These are phyloP conservation scores for Taphrina deformans DNA, from an alignment of 1,139 yeast genomes.

Conservation along the genomic window DNA sequence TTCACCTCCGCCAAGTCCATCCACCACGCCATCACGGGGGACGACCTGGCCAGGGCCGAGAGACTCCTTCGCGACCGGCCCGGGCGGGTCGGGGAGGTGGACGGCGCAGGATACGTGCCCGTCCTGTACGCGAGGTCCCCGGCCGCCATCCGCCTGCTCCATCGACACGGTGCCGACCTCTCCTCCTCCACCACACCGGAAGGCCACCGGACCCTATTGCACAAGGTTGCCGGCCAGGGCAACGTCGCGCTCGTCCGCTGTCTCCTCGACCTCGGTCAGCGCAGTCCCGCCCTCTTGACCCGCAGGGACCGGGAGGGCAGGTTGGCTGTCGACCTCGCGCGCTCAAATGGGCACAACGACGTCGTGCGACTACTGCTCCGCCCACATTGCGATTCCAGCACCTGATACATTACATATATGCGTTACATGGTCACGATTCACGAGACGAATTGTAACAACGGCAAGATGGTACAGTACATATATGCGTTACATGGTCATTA, in stretches of 20 bases:
- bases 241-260: neutral
- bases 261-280: neutral
- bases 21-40: constrained; percentile 11
- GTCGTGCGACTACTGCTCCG: neutral
- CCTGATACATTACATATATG: neutral
- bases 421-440: neutral
- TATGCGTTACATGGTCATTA: neutral
- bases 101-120: constrained; percentile 21
- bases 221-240: constrained; percentile 3
- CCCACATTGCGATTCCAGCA: no score
- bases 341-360: neutral
- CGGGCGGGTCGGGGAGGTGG: neutral
- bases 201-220: constrained; percentile 20
- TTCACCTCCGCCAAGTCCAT: constrained; percentile 17
- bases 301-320: constrained; percentile 3
- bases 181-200: neutral
- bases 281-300: neutral
- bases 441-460: no score
- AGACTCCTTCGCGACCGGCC: neutral
- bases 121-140: constrained; percentile 1
- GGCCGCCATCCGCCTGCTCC: neutral
- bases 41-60: neutral
- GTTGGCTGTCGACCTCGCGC: neutral
- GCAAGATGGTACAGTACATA: neutral
- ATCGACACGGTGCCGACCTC: neutral